A percentile compares a stretch with the other conserved stretches of the same genome.
phyloP scores from a whole-genome alignment of 345 rosid species.

The Cardamine chenopodiifolia region DNA sequence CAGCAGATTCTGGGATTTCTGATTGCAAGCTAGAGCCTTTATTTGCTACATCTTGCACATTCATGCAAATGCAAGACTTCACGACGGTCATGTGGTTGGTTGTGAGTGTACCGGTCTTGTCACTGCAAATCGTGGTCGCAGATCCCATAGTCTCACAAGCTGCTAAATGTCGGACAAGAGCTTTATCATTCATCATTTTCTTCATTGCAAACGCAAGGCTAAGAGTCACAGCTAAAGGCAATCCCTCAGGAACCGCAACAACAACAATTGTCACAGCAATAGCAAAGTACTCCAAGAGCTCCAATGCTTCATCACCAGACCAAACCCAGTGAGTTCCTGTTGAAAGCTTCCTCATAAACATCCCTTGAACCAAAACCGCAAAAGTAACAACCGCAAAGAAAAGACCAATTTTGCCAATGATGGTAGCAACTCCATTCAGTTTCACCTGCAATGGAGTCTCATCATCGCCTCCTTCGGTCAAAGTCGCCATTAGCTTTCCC shows the following conservation, averaged over 20 bases:
- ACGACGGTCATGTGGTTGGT: constrained; percentile 92
- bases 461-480: constrained; percentile 93
- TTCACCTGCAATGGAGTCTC: constrained; percentile 97
- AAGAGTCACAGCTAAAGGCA: constrained; percentile 93
- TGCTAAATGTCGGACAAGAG: constrained; percentile 89
- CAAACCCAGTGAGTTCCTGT: constrained; percentile 58
- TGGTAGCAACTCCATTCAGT: constrained; percentile 89
- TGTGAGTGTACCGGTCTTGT: constrained; percentile 91
- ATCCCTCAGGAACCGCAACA: constrained; percentile 96
- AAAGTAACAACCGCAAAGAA: constrained; percentile 84
- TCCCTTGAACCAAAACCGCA: constrained; percentile 79
- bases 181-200: constrained; percentile 98
- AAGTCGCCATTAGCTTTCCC: constrained; percentile 95
- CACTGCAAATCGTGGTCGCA: constrained; percentile 91
- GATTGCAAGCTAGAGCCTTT: constrained; percentile 56
- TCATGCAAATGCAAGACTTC: constrained; percentile 83
- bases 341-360: constrained; percentile 58
- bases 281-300: constrained; percentile 80
- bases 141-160: constrained; percentile 99
- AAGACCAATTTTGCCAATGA: constrained; percentile 84
- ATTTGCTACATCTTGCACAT: constrained; percentile 52
- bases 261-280: constrained; percentile 93
- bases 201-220: constrained; percentile 98
- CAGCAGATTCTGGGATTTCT: constrained; percentile 60
- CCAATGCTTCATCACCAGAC: constrained; percentile 80